These are phyloP conservation scores for Dryas alaskensis DNA, from an alignment of 306 rosid species.

Conservation along the genomic window DNA sequence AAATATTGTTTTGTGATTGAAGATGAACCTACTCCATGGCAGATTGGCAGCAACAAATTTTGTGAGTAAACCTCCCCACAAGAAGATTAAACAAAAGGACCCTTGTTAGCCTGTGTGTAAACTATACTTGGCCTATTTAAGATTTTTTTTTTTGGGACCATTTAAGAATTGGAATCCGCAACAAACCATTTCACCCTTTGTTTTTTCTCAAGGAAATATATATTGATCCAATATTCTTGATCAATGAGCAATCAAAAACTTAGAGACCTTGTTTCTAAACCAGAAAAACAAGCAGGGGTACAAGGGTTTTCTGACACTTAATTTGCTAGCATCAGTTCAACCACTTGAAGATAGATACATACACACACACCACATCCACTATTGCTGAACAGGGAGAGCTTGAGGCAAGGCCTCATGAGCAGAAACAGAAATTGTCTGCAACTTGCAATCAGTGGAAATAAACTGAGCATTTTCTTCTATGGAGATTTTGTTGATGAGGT, in stretches of 20 bases:
- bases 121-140: no score
- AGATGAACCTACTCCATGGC: no score
- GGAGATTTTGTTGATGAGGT: constrained; percentile 20
- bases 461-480: constrained; percentile 10
- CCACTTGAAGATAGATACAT: not conserved
- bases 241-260: constrained; percentile 1
- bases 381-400: constrained; percentile 42
- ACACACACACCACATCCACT: not conserved
- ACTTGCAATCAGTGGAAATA: constrained; percentile 42
- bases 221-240: constrained; percentile 9
- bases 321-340: not conserved
- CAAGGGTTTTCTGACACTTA: constrained; percentile 5
- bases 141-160: not conserved
- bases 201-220: not conserved
- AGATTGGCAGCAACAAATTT: no score
- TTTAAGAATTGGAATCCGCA: not conserved
- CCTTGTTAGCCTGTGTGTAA: no score
- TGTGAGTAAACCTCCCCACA: no score
- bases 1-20: no score
- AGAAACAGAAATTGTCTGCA: constrained; percentile 33
- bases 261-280: not conserved
- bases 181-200: not conserved
- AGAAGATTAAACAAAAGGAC: no score
- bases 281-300: not conserved
- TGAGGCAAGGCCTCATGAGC: constrained; percentile 41